Base-by-base conservation (phyloP, 1,284 basidiomycete species). In the Ustilago hordei region DNA sequence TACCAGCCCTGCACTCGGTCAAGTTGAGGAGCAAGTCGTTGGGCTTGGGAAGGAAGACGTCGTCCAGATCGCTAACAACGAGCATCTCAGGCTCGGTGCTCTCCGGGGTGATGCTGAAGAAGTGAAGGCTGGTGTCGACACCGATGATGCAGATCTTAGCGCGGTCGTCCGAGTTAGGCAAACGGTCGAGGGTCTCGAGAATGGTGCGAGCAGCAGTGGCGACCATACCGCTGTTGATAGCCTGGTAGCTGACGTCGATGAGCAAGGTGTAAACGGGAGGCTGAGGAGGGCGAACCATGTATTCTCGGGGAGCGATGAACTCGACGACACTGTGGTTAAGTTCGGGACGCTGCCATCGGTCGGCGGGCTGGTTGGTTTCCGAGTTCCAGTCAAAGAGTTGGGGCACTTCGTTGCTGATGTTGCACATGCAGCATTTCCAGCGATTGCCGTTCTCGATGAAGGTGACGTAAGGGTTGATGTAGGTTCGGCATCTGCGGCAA, bases 351-450 rank as follows among this genome's bases (percentile, higher is more conserved):
- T 91, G 89, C 95, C 96, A 99, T 66, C 97, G 89, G 87, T 99
- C 96, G 8, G 94, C 95, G 15, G 95, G 95, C 87, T 95, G 93
- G 86, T 97, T 98, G 79, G 91, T 92, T 68, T 90, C 90, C 86
- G 95, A 93, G 87, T 99, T 94, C 95, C 96, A 99, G 87, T 99
- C 97, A 85, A 99, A 99, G 62, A 98, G 89, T 85, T 98, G 95
- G 8, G 97, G 97, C 1, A 99, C 96, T 87, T 99, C 97, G 87
- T 99, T 99, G 67, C 93, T 93, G 90, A 99, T 92, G 83, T 93
- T 94, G 88, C 97, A 99, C 94, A 99, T 95, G 88, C 95, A 98
- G 71, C 97, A 99, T 86, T 97, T 94, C 97, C 97, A 98, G 89
- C 95, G 91, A 87, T 95, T 95, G 39, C 97, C 97, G 72, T 95